Base-by-base conservation (phyloP, 257 asterid species). In the Nicotiana otophora region DNA sequence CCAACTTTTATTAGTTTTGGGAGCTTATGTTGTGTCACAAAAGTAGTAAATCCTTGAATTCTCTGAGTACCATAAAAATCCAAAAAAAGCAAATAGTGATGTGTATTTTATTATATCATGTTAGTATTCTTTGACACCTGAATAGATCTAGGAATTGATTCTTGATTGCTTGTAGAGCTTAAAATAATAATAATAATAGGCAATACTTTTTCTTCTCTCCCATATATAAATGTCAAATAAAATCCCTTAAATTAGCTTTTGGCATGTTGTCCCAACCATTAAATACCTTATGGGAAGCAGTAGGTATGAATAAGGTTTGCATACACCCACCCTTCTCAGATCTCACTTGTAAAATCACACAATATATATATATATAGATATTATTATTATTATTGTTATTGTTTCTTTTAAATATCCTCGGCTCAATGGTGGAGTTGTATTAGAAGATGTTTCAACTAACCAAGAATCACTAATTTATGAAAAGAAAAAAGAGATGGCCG, bases 201-300 rank as follows among this genome's bases (percentile, higher is more conserved):
- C 31, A 12, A 78, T 34, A 33, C 9, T 3, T 79, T 60, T 36
- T 39, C 5, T 62, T 42, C 58, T 16, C 17, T 65, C 53, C 53
- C 81, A 46, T 14, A 42, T 51, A 7, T 3, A 54, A 53, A 9
- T 54, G 62, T 33, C 36, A 5, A 30, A 81, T 33, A 8, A 82
- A 15, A 74, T 51, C 17, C 80, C 63, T 26, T 7, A 74, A 48
- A 74, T 75, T 75, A 75, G 80, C 1, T 51, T 87, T 68, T 82
- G 65, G 83, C 88, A 87, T 84, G 87, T 87, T 90, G 92, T 76
- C 89, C 89, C 92, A 89, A 87, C 87, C 83, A 84, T 74, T 42
- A 42, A 8, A 42, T 8, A 2, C 51, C 11, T 8, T 42, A 42
- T 42, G 3, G 51, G 3, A 1, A 39, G 2, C 1, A 42, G 0